Percentiles rank a stretch among this genome's conserved stretches.
phyloP scores from a whole-genome alignment of 768 basidiomycete species.

The Epithele typhae region DNA sequence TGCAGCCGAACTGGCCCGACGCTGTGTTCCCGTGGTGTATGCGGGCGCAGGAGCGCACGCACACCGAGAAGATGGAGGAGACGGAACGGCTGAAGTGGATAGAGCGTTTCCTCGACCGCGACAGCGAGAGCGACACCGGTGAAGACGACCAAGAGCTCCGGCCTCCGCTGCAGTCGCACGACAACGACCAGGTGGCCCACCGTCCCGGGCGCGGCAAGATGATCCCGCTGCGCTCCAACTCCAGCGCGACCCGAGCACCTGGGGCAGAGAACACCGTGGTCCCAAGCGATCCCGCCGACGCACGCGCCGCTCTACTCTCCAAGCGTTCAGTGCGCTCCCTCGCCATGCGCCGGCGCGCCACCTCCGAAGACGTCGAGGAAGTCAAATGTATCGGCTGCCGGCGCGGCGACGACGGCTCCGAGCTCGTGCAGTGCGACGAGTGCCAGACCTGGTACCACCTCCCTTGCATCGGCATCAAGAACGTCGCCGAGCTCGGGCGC shows the following conservation, averaged over 20 bases:
- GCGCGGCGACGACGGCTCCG: slow-evolving; percentile 65
- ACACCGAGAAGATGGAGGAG: slow-evolving; percentile 48
- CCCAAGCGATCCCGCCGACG: slow-evolving; percentile 72
- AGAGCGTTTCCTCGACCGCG: slow-evolving; percentile 67
- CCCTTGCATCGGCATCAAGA: slow-evolving; percentile 69
- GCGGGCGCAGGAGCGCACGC: slow-evolving; percentile 50
- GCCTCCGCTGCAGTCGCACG: slow-evolving; percentile 26
- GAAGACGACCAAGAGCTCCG: slow-evolving; percentile 31
- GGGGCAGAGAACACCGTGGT: slow-evolving; percentile 33
- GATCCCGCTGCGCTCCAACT: slow-evolving; percentile 48
- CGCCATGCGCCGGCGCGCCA: slow-evolving; percentile 41
- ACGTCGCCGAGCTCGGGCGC: slow-evolving; percentile 58
- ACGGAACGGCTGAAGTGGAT: slow-evolving; percentile 63
- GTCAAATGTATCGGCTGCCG: slow-evolving; percentile 58
- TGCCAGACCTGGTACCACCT: slow-evolving; percentile 84
- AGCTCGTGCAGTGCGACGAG: slow-evolving; percentile 77
- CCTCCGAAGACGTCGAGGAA: slow-evolving; percentile 40
- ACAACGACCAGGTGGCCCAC: slow-evolving; percentile 24
- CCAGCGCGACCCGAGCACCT: slow-evolving; percentile 18
- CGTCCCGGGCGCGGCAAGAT: slow-evolving; percentile 55
- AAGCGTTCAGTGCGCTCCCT: slow-evolving; percentile 65
- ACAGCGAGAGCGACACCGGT: slow-evolving; percentile 51
- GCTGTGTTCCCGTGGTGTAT: slow-evolving; percentile 74
- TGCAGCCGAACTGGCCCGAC: slow-evolving; percentile 74
- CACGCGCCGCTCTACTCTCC: slow-evolving; percentile 65